These are phyloP conservation scores for Trypanosoma melophagium DNA, from an alignment of 208 protist species.

Conservation along the genomic window DNA sequence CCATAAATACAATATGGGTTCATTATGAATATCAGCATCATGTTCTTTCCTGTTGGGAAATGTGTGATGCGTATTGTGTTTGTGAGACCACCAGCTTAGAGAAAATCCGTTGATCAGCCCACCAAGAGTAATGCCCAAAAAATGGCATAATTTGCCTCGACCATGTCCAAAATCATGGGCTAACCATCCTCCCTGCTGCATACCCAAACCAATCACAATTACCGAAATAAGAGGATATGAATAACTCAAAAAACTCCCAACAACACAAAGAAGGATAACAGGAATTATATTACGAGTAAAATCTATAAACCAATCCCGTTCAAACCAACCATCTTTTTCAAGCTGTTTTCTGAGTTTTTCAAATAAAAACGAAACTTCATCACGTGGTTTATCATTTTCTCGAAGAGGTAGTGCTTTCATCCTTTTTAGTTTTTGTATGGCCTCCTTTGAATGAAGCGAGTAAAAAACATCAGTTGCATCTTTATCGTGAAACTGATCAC, in stretches of 20 bases:
- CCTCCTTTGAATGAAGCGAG: conserved; percentile 77
- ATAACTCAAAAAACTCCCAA: conserved; percentile 60
- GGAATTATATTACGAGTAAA: conserved; percentile 71
- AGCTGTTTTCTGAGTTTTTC: conserved; percentile 61
- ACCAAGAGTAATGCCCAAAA: conserved; percentile 47
- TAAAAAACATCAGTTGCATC: conserved; percentile 82
- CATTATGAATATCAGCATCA: conserved; percentile 83
- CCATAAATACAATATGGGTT: conserved; percentile 73
- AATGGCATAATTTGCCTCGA: conserved; percentile 43
- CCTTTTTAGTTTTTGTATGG: conserved; percentile 68
- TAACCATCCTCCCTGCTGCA: conserved; percentile 84
- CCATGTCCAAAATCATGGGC: conserved; percentile 71
- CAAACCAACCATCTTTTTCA: conserved; percentile 59
- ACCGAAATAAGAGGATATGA: conserved; percentile 52
- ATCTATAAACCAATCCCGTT: conserved; percentile 70
- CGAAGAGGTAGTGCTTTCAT: conserved; percentile 74
- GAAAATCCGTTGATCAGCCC: conserved; percentile 70
- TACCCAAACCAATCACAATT: conserved; percentile 65
- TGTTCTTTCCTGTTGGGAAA: conserved; percentile 72
- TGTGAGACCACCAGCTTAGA: conserved; percentile 72
- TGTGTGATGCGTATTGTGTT: conserved; percentile 84
- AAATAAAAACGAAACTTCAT: conserved; percentile 56
- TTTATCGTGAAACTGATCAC: conserved; percentile 73
- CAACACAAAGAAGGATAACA: conserved; percentile 44
- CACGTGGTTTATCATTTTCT: conserved; percentile 56